Evolutionary conservation across 306 rosid genomes (phyloP), one percentile per base, ranked within the genome.

Genomic region (Medicago lupulina): DNA sequence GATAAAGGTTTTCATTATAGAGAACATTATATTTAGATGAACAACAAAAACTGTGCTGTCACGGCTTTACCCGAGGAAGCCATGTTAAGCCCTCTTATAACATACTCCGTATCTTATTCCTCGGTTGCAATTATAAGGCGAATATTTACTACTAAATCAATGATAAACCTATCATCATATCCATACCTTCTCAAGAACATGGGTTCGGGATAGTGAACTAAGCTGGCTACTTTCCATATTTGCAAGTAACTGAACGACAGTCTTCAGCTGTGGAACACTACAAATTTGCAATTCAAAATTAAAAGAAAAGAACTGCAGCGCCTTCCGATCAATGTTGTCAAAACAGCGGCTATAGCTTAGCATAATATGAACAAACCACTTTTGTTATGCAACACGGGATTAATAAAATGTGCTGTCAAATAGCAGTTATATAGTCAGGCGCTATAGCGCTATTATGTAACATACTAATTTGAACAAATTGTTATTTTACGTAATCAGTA

Each of bases 151-250:
- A 61, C 74, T 15, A 70, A 46, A 76, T 43, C 49, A 9, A 4
- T 16, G 68, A 44, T 40, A 47, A 82, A 76, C 63, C 58, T 78
- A 18, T 25, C n/a, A 72, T 58, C 14, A 72, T 58, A 41, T 64
- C 17, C n/a, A 49, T 81, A 94, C 98, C 96, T 94, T 85, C 23
- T 76, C 78, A 76, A 79, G 71, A 70, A 67, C 84, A 65, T 39
- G 61, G 34, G 86, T 36, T 67, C 65, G 86, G 39, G 93, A 85
- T 3, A 86, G 84, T 23, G 93, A 72, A 79, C 68, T 86, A 61
- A 91, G 91, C 86, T 89, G 98, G 71, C 72, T 78, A 79, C 89
- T 92, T 87, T 94, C 93, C 95, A 94, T 94, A 83, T 92, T 94
- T 76, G 84, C 69, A 5, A 92, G 96, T 59, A 94, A 81, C 81